phyloP scores from a whole-genome alignment of 805 yeast species.

The Zygosaccharomyces gambellarensis region DNA sequence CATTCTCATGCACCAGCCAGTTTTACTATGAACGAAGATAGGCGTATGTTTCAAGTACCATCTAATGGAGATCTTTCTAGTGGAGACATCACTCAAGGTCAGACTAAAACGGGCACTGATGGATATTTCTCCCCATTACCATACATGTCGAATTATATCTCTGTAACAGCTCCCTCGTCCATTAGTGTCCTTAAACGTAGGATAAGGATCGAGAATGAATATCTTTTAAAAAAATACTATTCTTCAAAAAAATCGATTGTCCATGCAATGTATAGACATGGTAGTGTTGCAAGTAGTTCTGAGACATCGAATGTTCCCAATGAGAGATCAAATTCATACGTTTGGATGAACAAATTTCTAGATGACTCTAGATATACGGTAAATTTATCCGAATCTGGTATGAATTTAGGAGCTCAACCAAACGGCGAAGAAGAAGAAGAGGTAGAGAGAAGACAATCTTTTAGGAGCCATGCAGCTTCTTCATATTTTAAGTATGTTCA shows the following conservation, averaged over 20 bases:
- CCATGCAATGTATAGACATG: constrained; percentile 15
- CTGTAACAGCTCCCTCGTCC: constrained; percentile 8
- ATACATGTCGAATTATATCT: constrained; percentile 16
- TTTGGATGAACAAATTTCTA: constrained; percentile 16
- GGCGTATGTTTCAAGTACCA: neutral
- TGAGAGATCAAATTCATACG: constrained; percentile 14
- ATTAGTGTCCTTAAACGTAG: constrained; percentile 2
- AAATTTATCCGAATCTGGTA: constrained; percentile 13
- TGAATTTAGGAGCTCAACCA: neutral
- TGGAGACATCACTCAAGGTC: neutral
- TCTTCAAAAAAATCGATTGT: constrained; percentile 12
- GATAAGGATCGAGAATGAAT: constrained; percentile 15
- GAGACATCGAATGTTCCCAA: constrained; percentile 14
- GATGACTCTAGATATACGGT: constrained; percentile 14
- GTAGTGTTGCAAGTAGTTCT: constrained; percentile 19
- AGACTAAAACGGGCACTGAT: neutral
- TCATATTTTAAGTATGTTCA: constrained; percentile 25
- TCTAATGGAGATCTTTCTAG: neutral
- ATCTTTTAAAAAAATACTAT: constrained; percentile 16
- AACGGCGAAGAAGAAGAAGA: constrained; percentile 5
- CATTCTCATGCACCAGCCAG: neutral
- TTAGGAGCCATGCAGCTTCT: constrained; percentile 9
- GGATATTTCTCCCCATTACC: constrained; percentile 2
- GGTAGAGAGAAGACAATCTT: constrained; percentile 4
- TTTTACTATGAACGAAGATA: neutral